phyloP scores from a whole-genome alignment of 306 rosid species.

The Inga laurina region DNA sequence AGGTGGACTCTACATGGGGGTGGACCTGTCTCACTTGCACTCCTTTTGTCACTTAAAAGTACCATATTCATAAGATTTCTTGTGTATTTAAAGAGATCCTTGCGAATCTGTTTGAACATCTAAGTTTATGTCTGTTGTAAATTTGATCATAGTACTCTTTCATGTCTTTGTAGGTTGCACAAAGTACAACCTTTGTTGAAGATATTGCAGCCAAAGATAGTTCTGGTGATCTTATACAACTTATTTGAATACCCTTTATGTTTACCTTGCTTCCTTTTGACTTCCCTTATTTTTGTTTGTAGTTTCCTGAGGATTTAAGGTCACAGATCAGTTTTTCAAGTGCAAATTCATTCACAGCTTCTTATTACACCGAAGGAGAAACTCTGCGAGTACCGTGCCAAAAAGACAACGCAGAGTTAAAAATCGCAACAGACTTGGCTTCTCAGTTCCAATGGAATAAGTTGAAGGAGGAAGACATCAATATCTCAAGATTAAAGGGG shows the following conservation, averaged over 20 bases:
- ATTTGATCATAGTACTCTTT: constrained; percentile 20
- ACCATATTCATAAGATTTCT: not conserved
- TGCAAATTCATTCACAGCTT: constrained; percentile 41
- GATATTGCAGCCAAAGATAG: constrained; percentile 64
- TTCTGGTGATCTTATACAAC: constrained; percentile 53
- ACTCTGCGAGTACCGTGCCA: constrained; percentile 45
- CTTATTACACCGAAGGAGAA: constrained; percentile 59
- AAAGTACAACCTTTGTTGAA: constrained; percentile 61
- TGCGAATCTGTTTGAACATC: constrained; percentile 9
- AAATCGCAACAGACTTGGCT: constrained; percentile 63
- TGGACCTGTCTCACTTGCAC: not conserved
- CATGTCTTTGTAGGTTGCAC: constrained; percentile 47
- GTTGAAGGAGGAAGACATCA: constrained; percentile 51
- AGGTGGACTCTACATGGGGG: not conserved
- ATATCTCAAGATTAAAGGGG: constrained; percentile 64
- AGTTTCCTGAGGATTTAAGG: constrained; percentile 68
- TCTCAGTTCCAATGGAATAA: constrained; percentile 63
- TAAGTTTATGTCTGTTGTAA: not conserved
- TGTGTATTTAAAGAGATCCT: not conserved
- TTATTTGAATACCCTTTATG: not conserved
- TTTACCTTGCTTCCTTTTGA: not conserved
- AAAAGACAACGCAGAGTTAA: constrained; percentile 51
- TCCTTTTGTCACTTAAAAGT: not conserved
- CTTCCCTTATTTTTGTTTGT: constrained; percentile 18
- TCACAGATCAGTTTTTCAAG: constrained; percentile 36